Conservation (phyloP, 352 stramenopile genomes). For the Phytopythium aichiense region DNA sequence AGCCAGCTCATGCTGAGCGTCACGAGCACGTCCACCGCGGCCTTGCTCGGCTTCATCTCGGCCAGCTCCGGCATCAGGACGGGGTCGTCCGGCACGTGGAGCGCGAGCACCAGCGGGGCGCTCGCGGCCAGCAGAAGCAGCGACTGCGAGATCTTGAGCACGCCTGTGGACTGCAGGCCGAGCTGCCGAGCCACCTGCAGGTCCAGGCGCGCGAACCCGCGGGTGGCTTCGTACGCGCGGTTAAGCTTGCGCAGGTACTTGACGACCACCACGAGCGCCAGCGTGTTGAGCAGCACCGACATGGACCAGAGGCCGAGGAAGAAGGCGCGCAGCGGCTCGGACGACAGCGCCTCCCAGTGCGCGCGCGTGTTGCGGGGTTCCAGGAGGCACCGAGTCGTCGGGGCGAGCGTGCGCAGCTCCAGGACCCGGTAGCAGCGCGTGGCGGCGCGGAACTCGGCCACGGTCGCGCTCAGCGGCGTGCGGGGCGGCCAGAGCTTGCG, state of each 20-base stretch:
- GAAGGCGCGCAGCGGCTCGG: conserved; percentile 35
- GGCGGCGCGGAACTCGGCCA: conserved; percentile 19
- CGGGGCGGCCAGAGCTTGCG: conserved; percentile 41
- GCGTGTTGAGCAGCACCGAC: conserved; percentile 43
- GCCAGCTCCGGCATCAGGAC: conserved; percentile 22
- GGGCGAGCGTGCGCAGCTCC: conserved; percentile 24
- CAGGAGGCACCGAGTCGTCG: conserved; percentile 28
- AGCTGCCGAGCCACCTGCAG: conserved; percentile 35
- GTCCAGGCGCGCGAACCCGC: conserved; percentile 28
- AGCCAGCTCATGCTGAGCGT: conserved; percentile 52
- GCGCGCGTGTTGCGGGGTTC: conserved; percentile 21
- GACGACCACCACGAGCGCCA: conserved; percentile 32
- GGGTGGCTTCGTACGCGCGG: conserved; percentile 25
- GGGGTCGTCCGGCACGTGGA: conserved; percentile 27
- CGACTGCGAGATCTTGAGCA: conserved; percentile 38
- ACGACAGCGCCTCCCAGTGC: conserved; percentile 4
- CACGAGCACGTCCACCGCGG: conserved; percentile 26
- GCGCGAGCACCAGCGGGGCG: conserved; percentile 23
- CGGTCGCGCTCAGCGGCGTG: conserved; percentile 18
- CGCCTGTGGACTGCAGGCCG: conserved; percentile 36
- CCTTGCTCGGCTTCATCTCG: conserved; percentile 13
- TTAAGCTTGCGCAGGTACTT: conserved; percentile 42
- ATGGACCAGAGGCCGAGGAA: conserved; percentile 39
- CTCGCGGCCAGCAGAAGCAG: conserved; percentile 30
- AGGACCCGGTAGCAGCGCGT: conserved; percentile 40